Conservation (phyloP, 768 basidiomycete genomes). For the Lactarius tabidus region DNA sequence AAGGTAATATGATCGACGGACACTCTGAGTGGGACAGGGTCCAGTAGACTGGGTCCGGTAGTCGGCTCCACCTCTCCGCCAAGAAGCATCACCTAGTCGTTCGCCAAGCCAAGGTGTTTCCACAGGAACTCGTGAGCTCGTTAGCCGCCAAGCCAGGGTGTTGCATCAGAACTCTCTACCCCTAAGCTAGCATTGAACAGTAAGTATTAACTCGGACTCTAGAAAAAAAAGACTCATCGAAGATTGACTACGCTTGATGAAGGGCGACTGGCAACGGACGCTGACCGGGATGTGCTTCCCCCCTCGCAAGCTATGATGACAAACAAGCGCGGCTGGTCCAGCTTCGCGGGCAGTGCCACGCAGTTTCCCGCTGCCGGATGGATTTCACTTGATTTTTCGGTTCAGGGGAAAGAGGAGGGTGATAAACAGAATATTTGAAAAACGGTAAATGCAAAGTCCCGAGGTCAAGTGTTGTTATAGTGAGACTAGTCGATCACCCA, state of each 20-base stretch:
- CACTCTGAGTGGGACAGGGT: neutral
- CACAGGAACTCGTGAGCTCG: neutral
- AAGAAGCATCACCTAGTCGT: slow-evolving; percentile 12
- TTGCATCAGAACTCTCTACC: neutral
- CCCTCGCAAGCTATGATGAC: neutral
- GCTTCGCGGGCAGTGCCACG: neutral
- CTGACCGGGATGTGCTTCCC: neutral
- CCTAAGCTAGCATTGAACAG: neutral
- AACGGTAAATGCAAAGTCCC: neutral
- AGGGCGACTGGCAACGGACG: neutral
- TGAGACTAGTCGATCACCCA: neutral
- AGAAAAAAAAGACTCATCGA: neutral
- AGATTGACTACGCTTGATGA: neutral
- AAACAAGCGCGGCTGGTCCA: no score
- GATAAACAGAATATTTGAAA: neutral
- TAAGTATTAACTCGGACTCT: neutral
- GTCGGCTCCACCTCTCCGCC: neutral
- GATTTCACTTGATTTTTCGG: neutral
- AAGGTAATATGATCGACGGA: neutral
- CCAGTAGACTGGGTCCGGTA: neutral
- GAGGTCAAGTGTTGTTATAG: neutral
- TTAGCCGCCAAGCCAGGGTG: no score
- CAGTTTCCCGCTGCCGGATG: neutral
- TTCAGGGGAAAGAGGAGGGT: neutral
- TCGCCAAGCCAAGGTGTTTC: neutral